Percentiles rank a stretch among this genome's conserved stretches.
Evolutionary conservation across 2,329 filamentous ascomycete species (phyloP).

Genomic region (Periconia digitata): DNA sequence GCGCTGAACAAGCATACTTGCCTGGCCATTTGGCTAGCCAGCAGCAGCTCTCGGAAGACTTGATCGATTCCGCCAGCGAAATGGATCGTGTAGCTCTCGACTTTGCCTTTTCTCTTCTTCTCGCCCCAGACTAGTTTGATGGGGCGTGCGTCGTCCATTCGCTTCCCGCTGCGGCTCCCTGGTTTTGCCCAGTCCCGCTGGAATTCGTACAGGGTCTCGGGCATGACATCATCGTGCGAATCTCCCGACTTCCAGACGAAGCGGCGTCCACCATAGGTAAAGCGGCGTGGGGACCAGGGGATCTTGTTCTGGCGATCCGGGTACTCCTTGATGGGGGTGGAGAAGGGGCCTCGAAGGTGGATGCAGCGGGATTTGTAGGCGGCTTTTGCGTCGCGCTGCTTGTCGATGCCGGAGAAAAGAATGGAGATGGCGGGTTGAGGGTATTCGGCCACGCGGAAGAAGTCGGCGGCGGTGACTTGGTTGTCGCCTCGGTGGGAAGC

Average conservation of each 20-base stretch:
- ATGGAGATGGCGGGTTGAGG: conserved; percentile 35
- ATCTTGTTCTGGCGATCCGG: conserved; percentile 40
- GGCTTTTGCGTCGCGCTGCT: conserved; percentile 29
- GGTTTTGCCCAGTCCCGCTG: conserved; percentile 38
- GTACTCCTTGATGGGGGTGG: conserved; percentile 38
- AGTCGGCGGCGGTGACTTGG: conserved; percentile 37
- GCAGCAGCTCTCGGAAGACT: conserved; percentile 38
- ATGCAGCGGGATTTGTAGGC: conserved; percentile 42
- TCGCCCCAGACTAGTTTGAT: conserved; percentile 40
- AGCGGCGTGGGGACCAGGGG: conserved; percentile 42
- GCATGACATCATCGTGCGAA: conserved; percentile 51
- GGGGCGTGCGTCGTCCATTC: conserved; percentile 34
- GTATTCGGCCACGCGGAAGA: conserved; percentile 40
- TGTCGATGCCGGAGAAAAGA: conserved; percentile 38
- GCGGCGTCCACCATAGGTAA: conserved; percentile 39
- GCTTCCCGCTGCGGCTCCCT: conserved; percentile 38
- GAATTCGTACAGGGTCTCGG: conserved; percentile 41
- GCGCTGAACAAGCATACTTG: conserved; percentile 42
- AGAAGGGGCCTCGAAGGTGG: conserved; percentile 35
- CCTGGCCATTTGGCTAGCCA: conserved; percentile 42
- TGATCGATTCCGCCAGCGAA: conserved; percentile 42
- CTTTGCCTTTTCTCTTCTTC: conserved; percentile 39
- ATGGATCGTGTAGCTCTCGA: conserved; percentile 42
- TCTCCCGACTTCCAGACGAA: conserved; percentile 49
- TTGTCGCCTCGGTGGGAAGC: conserved; percentile 33